phyloP scores from a whole-genome alignment of 2,329 filamentous ascomycete species.

The Talaromyces sp. region DNA sequence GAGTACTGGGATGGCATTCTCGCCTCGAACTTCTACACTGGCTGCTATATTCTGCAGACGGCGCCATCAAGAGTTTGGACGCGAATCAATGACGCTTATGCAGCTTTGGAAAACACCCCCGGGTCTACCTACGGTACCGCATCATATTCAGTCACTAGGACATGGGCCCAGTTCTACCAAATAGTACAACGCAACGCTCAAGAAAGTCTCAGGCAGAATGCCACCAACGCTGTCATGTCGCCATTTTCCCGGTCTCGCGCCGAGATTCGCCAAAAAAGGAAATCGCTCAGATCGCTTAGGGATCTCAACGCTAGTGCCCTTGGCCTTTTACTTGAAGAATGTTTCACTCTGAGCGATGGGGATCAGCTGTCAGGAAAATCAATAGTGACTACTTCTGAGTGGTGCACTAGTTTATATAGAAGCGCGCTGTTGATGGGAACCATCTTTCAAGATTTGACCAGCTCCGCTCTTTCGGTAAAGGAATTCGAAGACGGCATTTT shows the following conservation, averaged over 20 bases:
- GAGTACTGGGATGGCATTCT: constrained; percentile 9
- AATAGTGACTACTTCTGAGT: not conserved
- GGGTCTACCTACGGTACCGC: not conserved
- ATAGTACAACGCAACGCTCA: constrained; percentile 7
- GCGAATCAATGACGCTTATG: not conserved
- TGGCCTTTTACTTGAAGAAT: constrained; percentile 10
- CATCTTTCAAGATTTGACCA: constrained; percentile 2
- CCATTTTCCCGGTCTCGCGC: constrained; percentile 4
- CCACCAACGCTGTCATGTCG: constrained; percentile 4
- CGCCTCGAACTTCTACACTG: constrained; percentile 5
- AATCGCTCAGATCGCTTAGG: constrained; percentile 1
- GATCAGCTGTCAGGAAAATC: not conserved
- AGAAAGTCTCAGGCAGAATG: not conserved
- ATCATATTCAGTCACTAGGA: not conserved
- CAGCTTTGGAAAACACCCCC: not conserved
- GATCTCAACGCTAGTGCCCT: constrained; percentile 7
- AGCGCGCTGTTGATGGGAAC: constrained; percentile 7
- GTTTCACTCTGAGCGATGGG: constrained; percentile 5
- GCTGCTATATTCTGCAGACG: constrained; percentile 8
- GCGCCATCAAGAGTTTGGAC: constrained; percentile 1
- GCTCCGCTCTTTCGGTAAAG: not conserved
- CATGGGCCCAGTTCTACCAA: constrained; percentile 8
- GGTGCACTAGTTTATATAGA: constrained; percentile 2
- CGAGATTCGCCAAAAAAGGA: constrained; percentile 2
- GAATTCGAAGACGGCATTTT: constrained; percentile 8